Conservation (phyloP, 768 basidiomycete genomes). For the Hirschioporus abietinus region DNA sequence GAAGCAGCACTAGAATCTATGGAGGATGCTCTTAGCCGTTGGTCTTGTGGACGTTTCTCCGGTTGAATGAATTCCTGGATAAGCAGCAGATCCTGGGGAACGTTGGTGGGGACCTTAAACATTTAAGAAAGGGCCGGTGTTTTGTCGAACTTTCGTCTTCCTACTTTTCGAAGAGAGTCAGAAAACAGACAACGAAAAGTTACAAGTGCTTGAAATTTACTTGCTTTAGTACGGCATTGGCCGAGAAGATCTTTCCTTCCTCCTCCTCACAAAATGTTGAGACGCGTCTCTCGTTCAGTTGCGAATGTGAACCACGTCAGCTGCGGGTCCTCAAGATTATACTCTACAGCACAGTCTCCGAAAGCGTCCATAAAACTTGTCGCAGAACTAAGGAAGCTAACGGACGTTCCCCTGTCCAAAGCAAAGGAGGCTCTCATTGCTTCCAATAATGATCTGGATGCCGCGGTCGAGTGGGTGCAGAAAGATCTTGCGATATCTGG, state of each 20-base stretch:
- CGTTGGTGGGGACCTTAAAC: conserved; percentile 56
- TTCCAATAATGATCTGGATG: conserved; percentile 65
- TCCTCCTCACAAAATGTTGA: background rate
- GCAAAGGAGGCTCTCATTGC: conserved; percentile 82
- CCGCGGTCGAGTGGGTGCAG: conserved; percentile 77
- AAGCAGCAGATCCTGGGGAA: conserved; percentile 71
- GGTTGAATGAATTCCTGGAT: conserved; percentile 59
- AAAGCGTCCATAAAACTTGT: conserved; percentile 75
- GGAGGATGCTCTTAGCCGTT: conserved; percentile 16
- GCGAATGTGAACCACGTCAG: background rate
- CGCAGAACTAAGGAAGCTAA: conserved; percentile 77
- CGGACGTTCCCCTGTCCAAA: conserved; percentile 78
- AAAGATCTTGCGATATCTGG: conserved; percentile 68
- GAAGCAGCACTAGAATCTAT: conserved; percentile 53
- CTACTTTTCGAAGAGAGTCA: background rate
- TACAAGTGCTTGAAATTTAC: background rate
- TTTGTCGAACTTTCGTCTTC: conserved; percentile 8
- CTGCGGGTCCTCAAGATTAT: conserved; percentile 31
- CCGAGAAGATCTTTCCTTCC: background rate
- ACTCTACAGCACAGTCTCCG: conserved; percentile 42
- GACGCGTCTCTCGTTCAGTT: conserved; percentile 2
- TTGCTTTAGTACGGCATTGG: background rate
- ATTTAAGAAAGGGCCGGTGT: conserved; percentile 7
- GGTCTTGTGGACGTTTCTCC: conserved; percentile 3
- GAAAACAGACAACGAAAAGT: background rate